These are phyloP conservation scores for Prillingera fragicola DNA, from an alignment of 1,284 basidiomycete species.

Conservation along the genomic window DNA sequence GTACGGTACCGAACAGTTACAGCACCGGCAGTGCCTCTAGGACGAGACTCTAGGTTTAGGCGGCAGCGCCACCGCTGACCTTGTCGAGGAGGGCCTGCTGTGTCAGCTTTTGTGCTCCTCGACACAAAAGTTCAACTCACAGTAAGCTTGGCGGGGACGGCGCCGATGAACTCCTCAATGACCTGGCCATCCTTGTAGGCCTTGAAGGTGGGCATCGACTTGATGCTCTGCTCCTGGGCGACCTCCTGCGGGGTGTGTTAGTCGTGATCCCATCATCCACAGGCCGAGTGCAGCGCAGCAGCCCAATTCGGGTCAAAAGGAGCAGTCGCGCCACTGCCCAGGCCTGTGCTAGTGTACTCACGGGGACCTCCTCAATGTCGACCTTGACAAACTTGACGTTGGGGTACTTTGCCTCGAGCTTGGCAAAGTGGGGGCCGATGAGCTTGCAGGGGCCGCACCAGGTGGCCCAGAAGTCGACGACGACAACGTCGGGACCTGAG, in stretches of 20 bases:
- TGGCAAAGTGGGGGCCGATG: slow-evolving; percentile 74
- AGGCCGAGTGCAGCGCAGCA: not conserved
- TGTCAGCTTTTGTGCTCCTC: not conserved
- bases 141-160: slow-evolving; percentile 53
- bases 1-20: too few relatives aligned
- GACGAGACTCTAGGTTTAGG: slow-evolving; percentile 5
- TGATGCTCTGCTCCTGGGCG: slow-evolving; percentile 63
- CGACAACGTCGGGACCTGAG: slow-evolving; percentile 55
- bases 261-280: not conserved
- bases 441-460: slow-evolving; percentile 64
- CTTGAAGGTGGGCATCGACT: slow-evolving; percentile 75
- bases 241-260: slow-evolving; percentile 42
- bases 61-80: slow-evolving; percentile 10
- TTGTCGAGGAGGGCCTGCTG: slow-evolving; percentile 28
- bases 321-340: too few relatives aligned
- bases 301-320: not conserved
- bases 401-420: slow-evolving; percentile 53
- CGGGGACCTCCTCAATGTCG: slow-evolving; percentile 59
- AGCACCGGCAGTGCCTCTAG: too few relatives aligned
- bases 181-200: slow-evolving; percentile 65
- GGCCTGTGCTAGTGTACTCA: slow-evolving; percentile 21
- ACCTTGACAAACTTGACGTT: slow-evolving; percentile 73
- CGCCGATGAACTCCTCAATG: slow-evolving; percentile 61
- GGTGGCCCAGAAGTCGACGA: slow-evolving; percentile 67
- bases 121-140: slow-evolving; percentile 39